Percentiles rank a stretch among this genome's conserved stretches.
phyloP scores from a whole-genome alignment of 1,284 basidiomycete genomes.

The Rhodotorula sp. region DNA sequence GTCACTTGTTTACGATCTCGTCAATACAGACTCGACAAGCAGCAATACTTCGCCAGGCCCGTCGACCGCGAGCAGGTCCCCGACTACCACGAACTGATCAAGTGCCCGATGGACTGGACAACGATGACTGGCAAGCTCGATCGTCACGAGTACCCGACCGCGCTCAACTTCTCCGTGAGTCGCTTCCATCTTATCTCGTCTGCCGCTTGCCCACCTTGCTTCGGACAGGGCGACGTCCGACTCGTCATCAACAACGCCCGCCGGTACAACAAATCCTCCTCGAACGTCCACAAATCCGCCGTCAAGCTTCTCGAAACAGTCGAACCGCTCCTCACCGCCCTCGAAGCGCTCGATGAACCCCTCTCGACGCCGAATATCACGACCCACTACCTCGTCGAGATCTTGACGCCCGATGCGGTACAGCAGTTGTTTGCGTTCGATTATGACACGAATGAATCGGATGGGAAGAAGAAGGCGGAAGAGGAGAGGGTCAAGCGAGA shows the following conservation, averaged over 20 bases:
- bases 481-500: conserved; percentile 28
- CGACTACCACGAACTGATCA: conserved; percentile 86
- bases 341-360: conserved; percentile 5
- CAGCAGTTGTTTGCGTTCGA: conserved; percentile 19
- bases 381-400: background rate
- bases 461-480: conserved; percentile 14
- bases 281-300: conserved; percentile 70
- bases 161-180: conserved; percentile 70
- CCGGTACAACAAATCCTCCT: conserved; percentile 76
- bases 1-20: background rate
- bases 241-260: conserved; percentile 85
- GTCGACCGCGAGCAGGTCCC: conserved; percentile 78
- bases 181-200: background rate
- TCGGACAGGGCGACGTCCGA: conserved; percentile 67
- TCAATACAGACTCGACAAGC: conserved; percentile 64
- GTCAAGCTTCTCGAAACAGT: conserved; percentile 56
- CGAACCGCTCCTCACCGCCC: conserved; percentile 41
- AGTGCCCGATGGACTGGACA: conserved; percentile 85
- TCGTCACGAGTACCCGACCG: conserved; percentile 70
- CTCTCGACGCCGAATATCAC: background rate
- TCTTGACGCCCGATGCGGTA: conserved; percentile 21
- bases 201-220: conserved; percentile 4
- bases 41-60: conserved; percentile 72
- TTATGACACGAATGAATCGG: conserved; percentile 16
- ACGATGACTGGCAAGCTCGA: conserved; percentile 77